Conservation (phyloP, 257 asterid genomes). For the Solanum clarkiae region DNA sequence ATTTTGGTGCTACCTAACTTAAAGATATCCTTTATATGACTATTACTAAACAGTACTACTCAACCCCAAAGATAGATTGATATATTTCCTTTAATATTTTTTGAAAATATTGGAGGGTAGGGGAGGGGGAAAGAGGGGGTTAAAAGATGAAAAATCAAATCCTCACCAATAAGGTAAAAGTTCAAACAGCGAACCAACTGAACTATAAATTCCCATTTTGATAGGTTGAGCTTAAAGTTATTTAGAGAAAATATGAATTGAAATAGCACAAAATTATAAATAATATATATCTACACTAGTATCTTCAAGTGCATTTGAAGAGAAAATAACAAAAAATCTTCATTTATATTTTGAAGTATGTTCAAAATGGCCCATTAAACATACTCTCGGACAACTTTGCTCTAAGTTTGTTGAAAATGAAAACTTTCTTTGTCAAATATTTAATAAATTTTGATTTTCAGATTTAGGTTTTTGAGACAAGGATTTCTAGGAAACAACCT, state of each 20-base stretch:
- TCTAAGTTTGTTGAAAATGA: neutral
- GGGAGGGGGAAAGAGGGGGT: too few relatives aligned
- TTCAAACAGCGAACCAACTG: too few relatives aligned
- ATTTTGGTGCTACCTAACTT: neutral
- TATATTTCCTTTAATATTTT: neutral
- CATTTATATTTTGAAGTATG: too few relatives aligned
- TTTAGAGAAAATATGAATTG: neutral
- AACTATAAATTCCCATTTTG: too few relatives aligned
- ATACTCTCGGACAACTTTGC: neutral
- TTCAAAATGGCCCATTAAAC: neutral
- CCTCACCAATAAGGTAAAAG: too few relatives aligned
- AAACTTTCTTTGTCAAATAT: too few relatives aligned
- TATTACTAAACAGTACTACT: neutral
- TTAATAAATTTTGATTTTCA: too few relatives aligned
- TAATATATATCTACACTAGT: neutral
- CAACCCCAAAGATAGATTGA: neutral
- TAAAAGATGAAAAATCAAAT: too few relatives aligned
- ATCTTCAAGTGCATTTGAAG: neutral
- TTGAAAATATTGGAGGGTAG: too few relatives aligned
- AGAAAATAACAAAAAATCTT: neutral
- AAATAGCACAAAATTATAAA: too few relatives aligned
- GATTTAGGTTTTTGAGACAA: too few relatives aligned
- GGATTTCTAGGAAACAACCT: too few relatives aligned
- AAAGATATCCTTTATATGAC: neutral
- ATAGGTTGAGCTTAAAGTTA: neutral